phyloP scores from a whole-genome alignment of 768 basidiomycete species.

The Pleurotus cornucopiae region DNA sequence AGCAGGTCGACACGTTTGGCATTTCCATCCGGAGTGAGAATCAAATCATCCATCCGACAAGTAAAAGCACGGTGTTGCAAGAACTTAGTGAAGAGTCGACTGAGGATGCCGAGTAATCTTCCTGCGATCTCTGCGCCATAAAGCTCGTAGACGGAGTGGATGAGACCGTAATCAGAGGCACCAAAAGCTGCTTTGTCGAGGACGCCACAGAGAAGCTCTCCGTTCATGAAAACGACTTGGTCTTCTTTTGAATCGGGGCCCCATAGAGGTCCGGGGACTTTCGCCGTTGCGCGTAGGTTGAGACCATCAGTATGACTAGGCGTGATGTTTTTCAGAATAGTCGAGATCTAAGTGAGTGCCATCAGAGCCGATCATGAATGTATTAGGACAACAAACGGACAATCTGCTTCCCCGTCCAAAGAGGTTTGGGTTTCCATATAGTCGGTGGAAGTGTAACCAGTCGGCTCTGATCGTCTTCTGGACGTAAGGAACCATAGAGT shows the following conservation, averaged over 20 bases:
- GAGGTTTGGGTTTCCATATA: constrained; percentile 83
- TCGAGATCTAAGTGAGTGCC: constrained; percentile 70
- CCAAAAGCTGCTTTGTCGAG: constrained; percentile 98
- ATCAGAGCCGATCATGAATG: background rate
- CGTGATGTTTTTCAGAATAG: constrained; percentile 88
- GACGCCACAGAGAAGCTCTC: constrained; percentile 89
- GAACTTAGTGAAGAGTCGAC: constrained; percentile 94
- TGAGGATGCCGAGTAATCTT: constrained; percentile 86
- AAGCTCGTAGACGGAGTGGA: constrained; percentile 94
- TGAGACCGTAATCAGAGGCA: constrained; percentile 91
- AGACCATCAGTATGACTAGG: constrained; percentile 76
- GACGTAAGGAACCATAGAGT: constrained; percentile 88
- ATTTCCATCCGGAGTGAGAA: constrained; percentile 82
- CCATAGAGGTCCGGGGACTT: constrained; percentile 87
- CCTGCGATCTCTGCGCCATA: constrained; percentile 91
- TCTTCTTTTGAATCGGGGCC: constrained; percentile 78
- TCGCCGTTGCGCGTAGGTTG: constrained; percentile 81
- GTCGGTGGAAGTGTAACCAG: constrained; percentile 84
- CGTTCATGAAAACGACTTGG: constrained; percentile 85
- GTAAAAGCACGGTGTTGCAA: constrained; percentile 96
- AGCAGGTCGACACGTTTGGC: constrained; percentile 63
- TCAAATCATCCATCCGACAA: constrained; percentile 97
- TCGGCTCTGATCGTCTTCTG: constrained; percentile 75
- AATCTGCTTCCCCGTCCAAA: constrained; percentile 99
- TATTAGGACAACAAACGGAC: constrained; percentile 40